Base-by-base conservation (phyloP, 1,284 basidiomycete species). In the Ganoderma multipileum region DNA sequence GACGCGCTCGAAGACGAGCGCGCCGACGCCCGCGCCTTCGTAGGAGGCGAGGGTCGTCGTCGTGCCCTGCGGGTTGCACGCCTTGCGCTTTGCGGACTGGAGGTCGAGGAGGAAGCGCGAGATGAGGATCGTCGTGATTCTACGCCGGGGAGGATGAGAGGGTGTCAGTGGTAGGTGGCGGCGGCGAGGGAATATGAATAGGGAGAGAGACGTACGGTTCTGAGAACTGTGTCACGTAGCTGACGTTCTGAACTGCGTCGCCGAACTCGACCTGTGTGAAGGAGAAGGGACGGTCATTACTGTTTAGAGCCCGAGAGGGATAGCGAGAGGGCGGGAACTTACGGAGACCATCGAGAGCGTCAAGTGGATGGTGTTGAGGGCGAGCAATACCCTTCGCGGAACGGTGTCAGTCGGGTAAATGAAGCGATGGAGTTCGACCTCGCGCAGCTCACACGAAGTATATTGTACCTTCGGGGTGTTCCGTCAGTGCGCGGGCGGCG, bases 71-170 rank as follows among this genome's bases (percentile, higher is more conserved):
- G 28, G 52, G 14, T 54, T 28, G 52, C 26, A 16, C 52, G 52
- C 52, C 28, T 54, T 54, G 52, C 65, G 60, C 26, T 62, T 61
- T 5, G 60, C 65, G 54, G 65, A 18, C 23, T 66, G 60, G 60
- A 66, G 65, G 52, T 62, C 26, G 38, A 66, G 38, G 60, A 66
- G 60, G 60, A 66, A 66, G 60, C 65, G 60, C 28, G 65, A 66
- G 52, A 66, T 50, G 60, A 66, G 65, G 60, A 66, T 62, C 18
- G 65, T 62, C 20, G 65, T 66, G 50, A 66, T 14, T 9, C 65
- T 66, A 50, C 39, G 3, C 30, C 2, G n/a, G 5, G 42, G n/a
- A 44, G 20, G 20, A n/a, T 20, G 18, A n/a, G 18, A 8, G 18
- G 42, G 42, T 8, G 47, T 8, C 4, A 23, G 47, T 18, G 16